These are phyloP conservation scores for Salix dunnii DNA, from an alignment of 345 rosid genomes.

Conservation along the genomic window DNA sequence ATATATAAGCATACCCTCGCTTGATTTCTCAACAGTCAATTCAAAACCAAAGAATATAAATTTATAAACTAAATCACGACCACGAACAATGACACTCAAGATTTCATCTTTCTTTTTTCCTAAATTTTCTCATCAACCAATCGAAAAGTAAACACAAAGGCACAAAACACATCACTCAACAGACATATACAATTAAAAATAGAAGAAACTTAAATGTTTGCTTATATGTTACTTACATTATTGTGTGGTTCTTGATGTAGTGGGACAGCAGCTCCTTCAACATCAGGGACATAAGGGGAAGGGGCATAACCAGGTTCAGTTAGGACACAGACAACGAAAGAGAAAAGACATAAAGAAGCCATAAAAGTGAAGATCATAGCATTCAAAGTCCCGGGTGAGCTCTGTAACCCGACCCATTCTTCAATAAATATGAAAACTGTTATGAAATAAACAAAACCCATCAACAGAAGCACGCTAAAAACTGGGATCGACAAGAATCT, in stretches of 20 bases:
- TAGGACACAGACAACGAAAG: conserved; percentile 42
- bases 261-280: conserved; percentile 34
- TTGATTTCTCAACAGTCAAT: neutral
- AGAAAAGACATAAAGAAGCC: conserved; percentile 44
- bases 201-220: neutral
- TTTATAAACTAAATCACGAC: neutral
- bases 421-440: conserved; percentile 52
- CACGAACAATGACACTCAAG: neutral
- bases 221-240: conserved; percentile 18
- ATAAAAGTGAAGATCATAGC: conserved; percentile 42
- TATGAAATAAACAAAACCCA: conserved; percentile 49
- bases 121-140: neutral
- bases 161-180: neutral
- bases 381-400: conserved; percentile 51
- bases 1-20: neutral
- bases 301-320: conserved; percentile 63
- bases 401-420: conserved; percentile 54
- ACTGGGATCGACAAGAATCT: conserved; percentile 56
- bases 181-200: neutral
- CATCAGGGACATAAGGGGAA: conserved; percentile 54
- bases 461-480: conserved; percentile 36
- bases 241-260: conserved; percentile 27
- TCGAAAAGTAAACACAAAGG: neutral
- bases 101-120: neutral
- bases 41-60: neutral